These are phyloP conservation scores for Lactarius deliciosus DNA, from an alignment of 768 basidiomycete species.

Conservation along the genomic window DNA sequence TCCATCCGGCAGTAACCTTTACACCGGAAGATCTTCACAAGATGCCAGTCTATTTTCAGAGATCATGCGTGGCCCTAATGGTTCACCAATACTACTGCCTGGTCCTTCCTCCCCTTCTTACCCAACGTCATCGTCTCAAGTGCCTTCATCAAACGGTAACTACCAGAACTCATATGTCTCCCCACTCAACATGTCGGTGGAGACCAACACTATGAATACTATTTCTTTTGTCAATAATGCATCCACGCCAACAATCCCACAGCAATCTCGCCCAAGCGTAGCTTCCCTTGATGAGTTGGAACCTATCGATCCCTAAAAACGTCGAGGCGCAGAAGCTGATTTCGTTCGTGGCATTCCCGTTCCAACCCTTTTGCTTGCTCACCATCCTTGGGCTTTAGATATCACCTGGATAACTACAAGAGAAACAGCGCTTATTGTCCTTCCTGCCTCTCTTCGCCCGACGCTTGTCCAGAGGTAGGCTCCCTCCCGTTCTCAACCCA, in stretches of 20 bases:
- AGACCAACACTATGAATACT: slow-evolving; percentile 47
- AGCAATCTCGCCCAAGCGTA: slow-evolving; percentile 36
- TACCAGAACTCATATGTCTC: slow-evolving; percentile 52
- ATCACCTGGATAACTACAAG: slow-evolving; percentile 89
- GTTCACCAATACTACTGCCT: slow-evolving; percentile 60
- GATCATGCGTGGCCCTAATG: slow-evolving; percentile 36
- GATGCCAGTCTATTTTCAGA: slow-evolving; percentile 52
- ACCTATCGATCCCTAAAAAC: slow-evolving; percentile 70
- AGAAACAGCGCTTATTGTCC: slow-evolving; percentile 81
- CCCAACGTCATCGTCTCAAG: slow-evolving; percentile 30
- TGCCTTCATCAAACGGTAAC: slow-evolving; percentile 21
- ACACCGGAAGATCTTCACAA: slow-evolving; percentile 43
- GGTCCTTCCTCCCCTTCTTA: slow-evolving; percentile 37
- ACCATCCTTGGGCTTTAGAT: slow-evolving; percentile 44
- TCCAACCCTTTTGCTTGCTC: slow-evolving; percentile 2
- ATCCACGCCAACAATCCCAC: slow-evolving; percentile 34
- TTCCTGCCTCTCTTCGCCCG: slow-evolving; percentile 85
- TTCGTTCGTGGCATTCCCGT: slow-evolving; percentile 46
- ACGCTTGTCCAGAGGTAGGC: slow-evolving; percentile 81
- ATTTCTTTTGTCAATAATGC: slow-evolving; percentile 44
- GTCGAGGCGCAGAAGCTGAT: slow-evolving; percentile 82
- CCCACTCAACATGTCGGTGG: slow-evolving; percentile 56
- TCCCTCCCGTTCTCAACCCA: not conserved
- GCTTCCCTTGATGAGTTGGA: slow-evolving; percentile 43
- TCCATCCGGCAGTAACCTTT: slow-evolving; percentile 43